Percentiles rank a stretch among this genome's conserved stretches.
Conservation (phyloP, 2,329 filamentous ascomycete species). For the Trichoderma sp. region DNA sequence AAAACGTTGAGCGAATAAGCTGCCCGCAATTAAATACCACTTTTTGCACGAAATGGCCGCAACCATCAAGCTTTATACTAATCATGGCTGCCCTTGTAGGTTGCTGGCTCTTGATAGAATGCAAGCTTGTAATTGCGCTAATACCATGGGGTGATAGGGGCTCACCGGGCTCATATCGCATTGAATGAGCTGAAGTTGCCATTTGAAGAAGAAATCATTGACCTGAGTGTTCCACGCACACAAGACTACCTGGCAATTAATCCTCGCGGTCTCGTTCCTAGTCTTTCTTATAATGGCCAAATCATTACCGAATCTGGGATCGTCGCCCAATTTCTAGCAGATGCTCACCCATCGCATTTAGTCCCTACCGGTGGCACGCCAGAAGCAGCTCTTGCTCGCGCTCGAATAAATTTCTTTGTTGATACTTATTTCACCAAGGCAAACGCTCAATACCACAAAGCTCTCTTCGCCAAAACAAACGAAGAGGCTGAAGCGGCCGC, state of each 20-base stretch:
- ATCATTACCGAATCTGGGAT: slow-evolving; percentile 75
- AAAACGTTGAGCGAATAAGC: background rate
- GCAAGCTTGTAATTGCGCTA: background rate
- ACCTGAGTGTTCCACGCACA: slow-evolving; percentile 69
- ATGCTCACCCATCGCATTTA: slow-evolving; percentile 70
- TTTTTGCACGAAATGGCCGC: background rate
- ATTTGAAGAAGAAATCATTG: slow-evolving; percentile 73
- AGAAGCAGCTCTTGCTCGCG: slow-evolving; percentile 63
- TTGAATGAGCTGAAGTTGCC: slow-evolving; percentile 67
- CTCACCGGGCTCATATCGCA: slow-evolving; percentile 75
- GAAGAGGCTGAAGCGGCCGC: slow-evolving; percentile 55
- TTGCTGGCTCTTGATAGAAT: background rate
- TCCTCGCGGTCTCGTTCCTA: slow-evolving; percentile 76
- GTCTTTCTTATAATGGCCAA: slow-evolving; percentile 66
- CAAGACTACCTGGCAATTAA: slow-evolving; percentile 77
- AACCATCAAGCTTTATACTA: slow-evolving; percentile 69
- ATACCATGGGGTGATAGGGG: slow-evolving; percentile 47
- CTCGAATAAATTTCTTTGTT: slow-evolving; percentile 71
- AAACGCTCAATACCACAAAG: slow-evolving; percentile 50
- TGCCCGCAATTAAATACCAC: background rate
- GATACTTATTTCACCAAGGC: slow-evolving; percentile 71
- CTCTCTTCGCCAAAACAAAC: slow-evolving; percentile 52
- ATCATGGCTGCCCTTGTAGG: slow-evolving; percentile 67
- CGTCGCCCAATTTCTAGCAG: slow-evolving; percentile 71
- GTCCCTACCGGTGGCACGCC: slow-evolving; percentile 58